Base-by-base conservation (phyloP, 441 rosid genomes). In the Corymbia calophylla region DNA sequence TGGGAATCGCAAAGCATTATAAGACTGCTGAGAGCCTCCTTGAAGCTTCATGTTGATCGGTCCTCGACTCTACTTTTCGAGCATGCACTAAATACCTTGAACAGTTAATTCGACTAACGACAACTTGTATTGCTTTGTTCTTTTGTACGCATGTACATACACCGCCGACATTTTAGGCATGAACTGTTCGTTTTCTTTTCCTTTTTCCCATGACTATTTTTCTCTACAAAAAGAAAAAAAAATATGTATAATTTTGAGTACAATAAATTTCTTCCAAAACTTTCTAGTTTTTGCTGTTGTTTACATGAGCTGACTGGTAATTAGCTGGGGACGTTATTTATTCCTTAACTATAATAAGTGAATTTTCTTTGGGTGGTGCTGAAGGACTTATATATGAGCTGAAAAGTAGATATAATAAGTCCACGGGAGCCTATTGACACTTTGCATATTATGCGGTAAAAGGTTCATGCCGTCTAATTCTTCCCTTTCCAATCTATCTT, bases 1-100 rank as follows among this genome's bases (percentile, higher is more conserved):
- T 97, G 98, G 94, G 97, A 93, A 94, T 97, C 82, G 96, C 99
- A 53, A 97, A 95, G 92, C 99, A 97, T 92, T 96, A 95, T 90
- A 93, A 94, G 92, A 96, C 97, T 88, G 97, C 97, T 64, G 96
- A 95, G 90, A 90, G 91, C 90, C 95, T 97, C 86, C 98, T 96
- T 8, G 98, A 97, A 91, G 97, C 94, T 60, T 95, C 97, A 73
- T 97, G 94, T 93, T 87, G 88, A 92, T 95, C 95, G 93, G 96
- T 97, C 88, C 95, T 97, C 21, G 96, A 99, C 54, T 97, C 99
- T 70, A 97, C 99, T 88, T 97, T 93, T 90, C 93, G 95, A 81
- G 98, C n/a, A n/a, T n/a, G n/a, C n/a, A n/a, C n/a, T n/a, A n/a
- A n/a, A n/a, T n/a, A n/a, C n/a, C n/a, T n/a, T n/a, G n/a, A n/a